Conservation (phyloP, 1,139 yeast genomes). For the Eremothecium gossypii region DNA sequence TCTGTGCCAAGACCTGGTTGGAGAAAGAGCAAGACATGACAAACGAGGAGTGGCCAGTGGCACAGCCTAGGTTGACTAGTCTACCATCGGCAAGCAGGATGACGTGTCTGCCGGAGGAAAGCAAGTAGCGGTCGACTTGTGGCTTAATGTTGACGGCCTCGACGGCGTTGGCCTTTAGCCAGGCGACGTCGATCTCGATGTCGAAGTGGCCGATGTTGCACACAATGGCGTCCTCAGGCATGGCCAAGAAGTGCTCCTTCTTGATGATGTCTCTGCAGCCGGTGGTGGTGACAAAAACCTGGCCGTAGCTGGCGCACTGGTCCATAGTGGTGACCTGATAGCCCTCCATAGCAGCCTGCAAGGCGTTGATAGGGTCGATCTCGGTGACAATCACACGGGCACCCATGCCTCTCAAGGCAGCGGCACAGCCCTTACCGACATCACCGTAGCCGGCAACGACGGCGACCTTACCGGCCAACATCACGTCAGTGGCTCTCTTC, state of each 20-base stretch:
- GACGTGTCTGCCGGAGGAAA: constrained; percentile 86
- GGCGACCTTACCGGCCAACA: constrained; percentile 99
- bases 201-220: constrained; percentile 99
- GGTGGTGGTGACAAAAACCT: constrained; percentile 98
- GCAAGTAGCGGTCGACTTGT: constrained; percentile 96
- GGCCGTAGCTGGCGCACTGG: constrained; percentile 88
- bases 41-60: constrained; percentile 98
- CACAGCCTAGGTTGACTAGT: constrained; percentile 99
- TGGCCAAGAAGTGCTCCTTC: constrained; percentile 73
- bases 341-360: constrained; percentile 99
- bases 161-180: constrained; percentile 88
- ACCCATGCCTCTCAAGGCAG: constrained; percentile 99
- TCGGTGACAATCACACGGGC: constrained; percentile 97
- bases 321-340: constrained; percentile 96
- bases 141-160: constrained; percentile 96
- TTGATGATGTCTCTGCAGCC: constrained; percentile 99
- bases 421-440: constrained; percentile 99
- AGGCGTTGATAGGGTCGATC: constrained; percentile 98
- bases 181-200: constrained; percentile 97
- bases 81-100: constrained; percentile 99
- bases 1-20: constrained; percentile 98
- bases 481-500: constrained; percentile 99
- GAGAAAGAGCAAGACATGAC: constrained; percentile 99
- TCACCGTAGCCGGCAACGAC: constrained; percentile 99
- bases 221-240: constrained; percentile 99